These are phyloP conservation scores for Chlorella sp. DNA, from an alignment of 139 green algal species.

Conservation along the genomic window DNA sequence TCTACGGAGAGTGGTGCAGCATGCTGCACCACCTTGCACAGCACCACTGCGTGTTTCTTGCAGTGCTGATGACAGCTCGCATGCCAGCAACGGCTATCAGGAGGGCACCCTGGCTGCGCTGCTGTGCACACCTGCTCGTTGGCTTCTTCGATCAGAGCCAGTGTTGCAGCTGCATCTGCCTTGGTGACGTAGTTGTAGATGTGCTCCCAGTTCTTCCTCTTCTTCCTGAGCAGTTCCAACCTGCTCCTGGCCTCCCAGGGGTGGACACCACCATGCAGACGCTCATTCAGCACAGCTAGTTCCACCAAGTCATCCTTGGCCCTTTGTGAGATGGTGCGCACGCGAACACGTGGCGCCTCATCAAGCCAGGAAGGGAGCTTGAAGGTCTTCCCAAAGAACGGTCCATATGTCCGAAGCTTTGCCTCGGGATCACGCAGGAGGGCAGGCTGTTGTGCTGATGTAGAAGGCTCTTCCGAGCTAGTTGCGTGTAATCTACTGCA, in stretches of 20 bases:
- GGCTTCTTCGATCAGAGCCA: conserved; percentile 74
- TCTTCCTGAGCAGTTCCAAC: conserved; percentile 63
- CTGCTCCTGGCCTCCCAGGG: conserved; percentile 41
- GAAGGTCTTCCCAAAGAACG: conserved; percentile 8
- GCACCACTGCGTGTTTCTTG: too few relatives aligned
- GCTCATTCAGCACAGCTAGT: conserved; percentile 69
- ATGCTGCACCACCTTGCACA: too few relatives aligned
- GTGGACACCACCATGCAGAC: conserved; percentile 34
- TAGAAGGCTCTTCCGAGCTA: too few relatives aligned
- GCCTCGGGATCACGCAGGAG: conserved; percentile 40
- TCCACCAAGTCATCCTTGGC: conserved; percentile 64
- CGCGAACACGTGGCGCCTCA: conserved; percentile 52
- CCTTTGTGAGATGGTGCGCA: conserved; percentile 36
- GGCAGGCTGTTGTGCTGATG: too few relatives aligned
- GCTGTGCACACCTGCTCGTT: conserved; percentile 65
- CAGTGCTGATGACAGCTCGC: too few relatives aligned
- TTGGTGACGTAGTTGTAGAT: conserved; percentile 71
- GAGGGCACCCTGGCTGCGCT: too few relatives aligned
- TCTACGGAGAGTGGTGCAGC: too few relatives aligned
- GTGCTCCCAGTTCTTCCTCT: conserved; percentile 63
- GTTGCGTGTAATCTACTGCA: too few relatives aligned
- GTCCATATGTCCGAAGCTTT: conserved; percentile 33
- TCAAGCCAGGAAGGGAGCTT: conserved; percentile 47
- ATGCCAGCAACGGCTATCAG: too few relatives aligned
- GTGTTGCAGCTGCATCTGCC: conserved; percentile 59